Evolutionary conservation across 306 rosid species (phyloP).

Genomic region (Quercus alba): DNA sequence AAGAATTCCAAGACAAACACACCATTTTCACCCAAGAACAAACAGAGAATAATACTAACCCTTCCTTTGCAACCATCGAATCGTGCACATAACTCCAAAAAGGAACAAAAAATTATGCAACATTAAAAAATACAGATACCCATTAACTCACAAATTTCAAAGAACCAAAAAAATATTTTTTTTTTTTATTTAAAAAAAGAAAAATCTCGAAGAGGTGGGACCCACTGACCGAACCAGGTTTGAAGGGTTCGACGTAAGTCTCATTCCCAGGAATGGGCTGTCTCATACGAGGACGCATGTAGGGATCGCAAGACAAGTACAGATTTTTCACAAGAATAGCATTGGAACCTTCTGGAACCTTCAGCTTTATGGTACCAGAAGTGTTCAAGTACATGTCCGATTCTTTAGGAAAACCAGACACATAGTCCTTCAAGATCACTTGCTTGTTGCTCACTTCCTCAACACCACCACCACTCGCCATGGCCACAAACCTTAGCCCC

Average conservation of each 20-base stretch:
- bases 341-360: conserved; percentile 33
- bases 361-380: neutral
- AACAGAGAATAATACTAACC: neutral
- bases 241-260: neutral
- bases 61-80: too few species aligned
- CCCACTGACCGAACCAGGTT: conserved; percentile 22
- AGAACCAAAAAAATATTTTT: too few species aligned
- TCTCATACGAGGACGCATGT: conserved; percentile 36
- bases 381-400: conserved; percentile 22
- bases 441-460: conserved; percentile 40
- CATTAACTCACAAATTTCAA: too few species aligned
- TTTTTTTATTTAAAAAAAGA: neutral
- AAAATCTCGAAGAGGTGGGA: neutral
- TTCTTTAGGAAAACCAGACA: conserved; percentile 34
- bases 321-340: conserved; percentile 37
- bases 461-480: conserved; percentile 10
- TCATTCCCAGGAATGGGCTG: neutral
- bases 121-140: neutral
- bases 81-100: too few species aligned
- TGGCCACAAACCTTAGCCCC: neutral
- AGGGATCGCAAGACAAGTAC: conserved; percentile 53
- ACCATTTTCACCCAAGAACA: too few species aligned
- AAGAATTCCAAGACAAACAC: too few species aligned
- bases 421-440: conserved; percentile 29
- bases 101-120: too few species aligned